Base-by-base conservation (phyloP, 345 rosid species). In the Populus davidiana region DNA sequence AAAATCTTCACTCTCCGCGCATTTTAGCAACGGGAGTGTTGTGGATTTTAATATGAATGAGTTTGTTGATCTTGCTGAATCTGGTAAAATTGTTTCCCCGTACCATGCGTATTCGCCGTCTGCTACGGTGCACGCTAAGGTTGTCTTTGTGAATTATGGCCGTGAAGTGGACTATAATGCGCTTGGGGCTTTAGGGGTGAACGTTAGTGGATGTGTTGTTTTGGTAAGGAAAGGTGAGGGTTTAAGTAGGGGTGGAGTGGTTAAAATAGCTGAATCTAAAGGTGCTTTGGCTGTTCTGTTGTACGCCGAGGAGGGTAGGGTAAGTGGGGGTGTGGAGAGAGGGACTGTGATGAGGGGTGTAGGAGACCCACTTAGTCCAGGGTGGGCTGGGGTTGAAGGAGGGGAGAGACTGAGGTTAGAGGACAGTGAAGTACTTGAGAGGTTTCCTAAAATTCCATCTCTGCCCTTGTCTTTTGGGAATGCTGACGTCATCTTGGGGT, bases 41-140 rank as follows among this genome's bases (percentile, higher is more conserved):
- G 41, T 85, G 2, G 68, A 73, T 47, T 73, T 93, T 67, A 80
- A 88, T 27, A 82, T 90, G 49, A 80, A 81, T 49, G 97, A 90
- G 38, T 18, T 67, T 14, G 52, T 77, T n/a, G 47, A 74, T 9
- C 31, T 18, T 43, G 62, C 77, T 2, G 83, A 73, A 8, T 21
- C 61, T 0, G 25, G 21, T 6, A 54, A 54, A 61, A 82, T 89
- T 31, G 85, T 92, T 12, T 83, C 69, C 71, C 96, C 99, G 10
- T 96, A 91, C 87, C 99, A 96, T 77, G 98, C 99, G 35, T 96
- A 91, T 64, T 87, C 99, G 2, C 99, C 99, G 8, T 96, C 99
- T 2, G 96, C 94, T 27, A 54, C 91, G 76, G 94, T 66, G 83
- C 81, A 71, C 25, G 90, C 86, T 59, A 77, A 75, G 84, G 90